Evolutionary conservation across 2,329 filamentous ascomycete species (phyloP), one percentile per base, ranked within the genome.

Genomic region (Phoma sp.): DNA sequence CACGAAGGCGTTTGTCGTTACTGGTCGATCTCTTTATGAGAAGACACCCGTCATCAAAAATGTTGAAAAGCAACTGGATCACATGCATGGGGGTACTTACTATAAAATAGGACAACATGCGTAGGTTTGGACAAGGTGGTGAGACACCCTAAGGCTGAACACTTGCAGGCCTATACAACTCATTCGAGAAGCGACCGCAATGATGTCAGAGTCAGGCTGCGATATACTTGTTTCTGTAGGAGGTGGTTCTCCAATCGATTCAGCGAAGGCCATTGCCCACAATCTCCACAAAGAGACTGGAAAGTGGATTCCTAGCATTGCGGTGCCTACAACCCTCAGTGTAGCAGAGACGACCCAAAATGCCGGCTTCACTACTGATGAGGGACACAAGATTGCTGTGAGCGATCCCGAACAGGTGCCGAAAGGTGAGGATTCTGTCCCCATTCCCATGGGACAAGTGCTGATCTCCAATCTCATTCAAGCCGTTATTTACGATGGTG

Each of bases 1-100:
- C 23, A 69, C 81, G 5, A 83, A 82, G 67, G 83, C 82, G 0
- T 84, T 84, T 66, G 81, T 85, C 58, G 78, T 85, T 33, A 84
- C 83, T 2, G 82, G 81, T 15, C 74, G 69, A 25, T 84, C 83
- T 1, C 75, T 85, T 1, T 80, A 80, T 23, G 81, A 74, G 50
- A 84, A 83, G 65, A 85, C 83, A 0, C 72, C 77, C 1, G 75
- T 85, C 10, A 80, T 85, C 64, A 79, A 80, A 56, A 72, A 80
- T 25, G 77, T 84, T 9, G 81, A 84, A 68, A 70, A 76, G 32
- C 70, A 79, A 4, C 72, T 84, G 3, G 78, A 76, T 12, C 58
- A 71, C 12, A 71, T 76, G 10, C 80, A 83, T 61, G 82, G 81
- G 14, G 80, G 80, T 40, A 84, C 83, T 1, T 85, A 82, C 62